Percentiles rank a stretch among this genome's conserved stretches.
Evolutionary conservation across 73 alveolate species (phyloP).

Genomic region (Tetrahymena thermophila): DNA sequence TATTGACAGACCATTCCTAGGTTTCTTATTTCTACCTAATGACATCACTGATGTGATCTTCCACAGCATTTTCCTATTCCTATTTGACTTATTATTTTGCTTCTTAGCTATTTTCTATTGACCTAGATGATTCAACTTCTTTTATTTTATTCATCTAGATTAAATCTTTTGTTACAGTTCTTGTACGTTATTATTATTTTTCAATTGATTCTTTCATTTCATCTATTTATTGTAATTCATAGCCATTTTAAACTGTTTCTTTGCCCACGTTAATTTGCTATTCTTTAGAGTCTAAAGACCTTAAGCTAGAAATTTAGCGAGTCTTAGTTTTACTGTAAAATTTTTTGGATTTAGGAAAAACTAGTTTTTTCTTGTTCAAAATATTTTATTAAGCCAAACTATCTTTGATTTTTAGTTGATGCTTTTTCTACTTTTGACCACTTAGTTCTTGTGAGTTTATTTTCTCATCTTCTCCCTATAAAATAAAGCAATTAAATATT

Average conservation of each 20-base stretch:
- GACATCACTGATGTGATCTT: not conserved
- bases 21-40: not conserved
- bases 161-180: not conserved
- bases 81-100: not conserved
- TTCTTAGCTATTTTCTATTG: not conserved
- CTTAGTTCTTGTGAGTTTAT: not conserved
- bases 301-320: not conserved
- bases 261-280: not conserved
- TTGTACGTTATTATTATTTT: not conserved
- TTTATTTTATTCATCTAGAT: not conserved
- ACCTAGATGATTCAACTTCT: not conserved
- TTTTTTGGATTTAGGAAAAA: not conserved
- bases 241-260: not conserved
- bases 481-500: not conserved
- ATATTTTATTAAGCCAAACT: not conserved
- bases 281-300: not conserved
- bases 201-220: not conserved
- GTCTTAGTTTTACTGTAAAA: not conserved
- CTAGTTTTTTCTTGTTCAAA: not conserved
- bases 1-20: not conserved
- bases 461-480: not conserved
- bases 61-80: not conserved
- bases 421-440: not conserved
- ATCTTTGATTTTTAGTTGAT: not conserved
- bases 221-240: not conserved